Conservation (phyloP, 306 rosid genomes). For the Malus asiatica region DNA sequence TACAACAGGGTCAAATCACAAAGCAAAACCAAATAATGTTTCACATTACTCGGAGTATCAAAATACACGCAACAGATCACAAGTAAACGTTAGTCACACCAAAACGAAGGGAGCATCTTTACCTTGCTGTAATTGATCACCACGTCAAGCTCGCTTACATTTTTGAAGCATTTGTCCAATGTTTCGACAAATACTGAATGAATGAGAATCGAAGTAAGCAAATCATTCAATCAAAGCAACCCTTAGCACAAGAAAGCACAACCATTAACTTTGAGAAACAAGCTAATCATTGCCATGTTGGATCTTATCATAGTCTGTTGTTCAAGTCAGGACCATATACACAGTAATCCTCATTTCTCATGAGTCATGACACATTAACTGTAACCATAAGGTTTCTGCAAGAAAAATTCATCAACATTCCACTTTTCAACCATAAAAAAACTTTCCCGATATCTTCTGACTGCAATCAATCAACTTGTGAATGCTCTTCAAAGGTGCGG, state of each 20-base stretch:
- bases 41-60: neutral
- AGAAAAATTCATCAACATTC: neutral
- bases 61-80: neutral
- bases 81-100: neutral
- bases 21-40: neutral
- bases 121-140: constrained; percentile 96
- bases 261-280: neutral
- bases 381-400: neutral
- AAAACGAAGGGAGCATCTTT: constrained; percentile 7
- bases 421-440: neutral
- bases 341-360: neutral
- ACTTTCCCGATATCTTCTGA: neutral
- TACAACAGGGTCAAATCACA: neutral
- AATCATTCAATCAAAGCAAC: constrained; percentile 6
- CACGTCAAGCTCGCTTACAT: constrained; percentile 89
- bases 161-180: constrained; percentile 92
- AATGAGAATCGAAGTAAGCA: constrained; percentile 25
- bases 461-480: neutral
- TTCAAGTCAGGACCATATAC: neutral
- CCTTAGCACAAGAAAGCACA: neutral
- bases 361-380: neutral
- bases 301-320: neutral
- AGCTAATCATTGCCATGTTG: neutral
- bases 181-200: constrained; percentile 91
- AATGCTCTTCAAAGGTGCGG: neutral